Base-by-base conservation (phyloP, 768 basidiomycete species). In the Kwoniella dendrophila region DNA sequence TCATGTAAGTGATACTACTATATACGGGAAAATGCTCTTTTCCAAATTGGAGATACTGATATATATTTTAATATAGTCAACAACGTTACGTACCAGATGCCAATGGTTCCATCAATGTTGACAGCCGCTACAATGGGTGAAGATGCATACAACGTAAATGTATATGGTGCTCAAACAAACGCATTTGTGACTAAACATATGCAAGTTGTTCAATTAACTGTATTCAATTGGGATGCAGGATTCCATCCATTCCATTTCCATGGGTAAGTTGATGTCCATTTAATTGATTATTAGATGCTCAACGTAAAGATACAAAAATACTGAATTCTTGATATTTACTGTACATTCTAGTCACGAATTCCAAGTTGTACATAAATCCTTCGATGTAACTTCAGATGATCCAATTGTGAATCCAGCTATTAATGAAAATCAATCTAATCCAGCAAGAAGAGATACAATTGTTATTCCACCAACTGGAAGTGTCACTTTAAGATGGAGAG, bases 361-460 rank as follows among this genome's bases (percentile, higher is more conserved):
- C 81, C 88, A 89, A 81, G 84, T 98, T 64, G 86, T 95, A 22
- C 83, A 85, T 58, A 87, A 88, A 56, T 84, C 86, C 2, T 68
- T 82, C 56, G 84, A 94, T 74, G 91, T 86, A 68, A 85, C 85
- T 0, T 81, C 81, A 2, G 80, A 83, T 69, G 90, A 97, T 78
- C 84, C 89, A 0, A 70, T 80, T 1, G 81, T 93, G 48, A 95
- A 95, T 80, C 92, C 91, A 14, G 87, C 89, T 0, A 80, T 91
- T 58, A 81, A 83, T 24, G 89, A 92, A 79, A 87, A 85, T 14
- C 89, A 91, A 69, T 75, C 81, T 0, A 99, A 98, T 80, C 95
- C 94, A 1, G 86, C 94, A 72, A 86, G 92, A n/a, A 85, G 95
- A 40, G 95, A 99, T 78, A 94, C 92, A 0, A 81, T 95, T 16